Evolutionary conservation across 129 eudicot genomes (phyloP).

Genomic region (Kitagawia praeruptora): DNA sequence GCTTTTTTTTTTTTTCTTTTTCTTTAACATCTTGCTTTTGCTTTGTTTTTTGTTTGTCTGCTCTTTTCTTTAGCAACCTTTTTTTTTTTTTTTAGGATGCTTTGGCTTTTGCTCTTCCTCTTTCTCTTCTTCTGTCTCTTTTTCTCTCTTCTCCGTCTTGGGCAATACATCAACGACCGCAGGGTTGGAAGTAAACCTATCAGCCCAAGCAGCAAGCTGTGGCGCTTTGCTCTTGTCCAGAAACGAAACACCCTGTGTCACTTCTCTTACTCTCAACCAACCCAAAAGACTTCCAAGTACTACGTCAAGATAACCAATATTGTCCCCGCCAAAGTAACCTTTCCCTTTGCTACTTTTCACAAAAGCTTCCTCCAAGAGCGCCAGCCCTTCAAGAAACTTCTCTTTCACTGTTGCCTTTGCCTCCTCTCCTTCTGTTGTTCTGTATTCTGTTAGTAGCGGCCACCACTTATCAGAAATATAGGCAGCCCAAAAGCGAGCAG

Average conservation of each 20-base stretch:
- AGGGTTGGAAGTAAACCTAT: slow-evolving; percentile 14
- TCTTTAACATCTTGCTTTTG: too few species aligned
- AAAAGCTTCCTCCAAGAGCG: slow-evolving; percentile 29
- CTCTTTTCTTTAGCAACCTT: too few species aligned
- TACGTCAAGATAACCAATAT: slow-evolving; percentile 32
- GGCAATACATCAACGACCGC: slow-evolving; percentile 24
- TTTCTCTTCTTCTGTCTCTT: too few species aligned
- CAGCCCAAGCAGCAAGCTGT: slow-evolving; percentile 25
- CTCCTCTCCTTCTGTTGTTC: slow-evolving; percentile 20
- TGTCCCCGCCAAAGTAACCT: slow-evolving; percentile 29
- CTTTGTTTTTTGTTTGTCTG: too few species aligned
- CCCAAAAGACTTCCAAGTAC: slow-evolving; percentile 27
- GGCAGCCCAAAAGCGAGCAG: slow-evolving; percentile 27
- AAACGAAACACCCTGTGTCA: slow-evolving; percentile 9
- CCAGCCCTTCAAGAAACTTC: slow-evolving; percentile 19
- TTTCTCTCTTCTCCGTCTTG: slow-evolving; percentile 6
- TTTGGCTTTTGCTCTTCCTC: too few species aligned
- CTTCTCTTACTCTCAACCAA: slow-evolving; percentile 25
- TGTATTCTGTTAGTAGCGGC: slow-evolving; percentile 13
- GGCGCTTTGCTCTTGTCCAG: slow-evolving; percentile 27
- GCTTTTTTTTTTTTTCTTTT: too few species aligned
- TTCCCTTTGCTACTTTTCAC: slow-evolving; percentile 26
- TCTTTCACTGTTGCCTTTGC: slow-evolving; percentile 15
- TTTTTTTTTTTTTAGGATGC: too few species aligned
- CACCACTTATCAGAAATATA: slow-evolving; percentile 30